phyloP scores from a whole-genome alignment of 2,329 filamentous ascomycete species.

The Stenocarpella maydis region DNA sequence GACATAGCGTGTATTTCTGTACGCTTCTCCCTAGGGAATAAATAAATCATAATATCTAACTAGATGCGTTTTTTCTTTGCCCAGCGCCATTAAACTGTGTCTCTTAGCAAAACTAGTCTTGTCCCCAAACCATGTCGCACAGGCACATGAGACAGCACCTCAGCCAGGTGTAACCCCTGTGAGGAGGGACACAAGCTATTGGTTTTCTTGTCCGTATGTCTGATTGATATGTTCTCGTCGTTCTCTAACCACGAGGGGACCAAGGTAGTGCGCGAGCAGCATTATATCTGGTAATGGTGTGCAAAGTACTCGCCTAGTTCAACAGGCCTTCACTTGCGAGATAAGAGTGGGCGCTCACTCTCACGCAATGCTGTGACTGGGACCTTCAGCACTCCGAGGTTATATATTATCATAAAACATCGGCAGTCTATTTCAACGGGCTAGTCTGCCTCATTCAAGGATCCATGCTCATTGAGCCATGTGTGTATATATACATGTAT shows the following conservation, averaged over 20 bases:
- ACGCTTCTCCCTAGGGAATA: neutral
- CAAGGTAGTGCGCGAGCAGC: neutral
- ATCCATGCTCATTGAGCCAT: slow-evolving; percentile 5
- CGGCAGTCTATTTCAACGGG: neutral
- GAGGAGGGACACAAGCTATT: neutral
- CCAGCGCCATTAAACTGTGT: neutral
- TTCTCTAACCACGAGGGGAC: neutral
- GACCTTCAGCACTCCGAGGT: neutral
- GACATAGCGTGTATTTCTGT: neutral
- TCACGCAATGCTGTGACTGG: too few species aligned
- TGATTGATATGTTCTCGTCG: neutral
- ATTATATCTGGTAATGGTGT: neutral
- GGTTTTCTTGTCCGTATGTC: neutral
- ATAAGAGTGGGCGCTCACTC: neutral
- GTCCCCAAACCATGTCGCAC: neutral
- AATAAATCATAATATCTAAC: slow-evolving; percentile 31
- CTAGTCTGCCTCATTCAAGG: neutral
- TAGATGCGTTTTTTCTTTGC: neutral
- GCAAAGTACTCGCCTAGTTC: neutral
- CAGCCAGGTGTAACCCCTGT: too few species aligned
- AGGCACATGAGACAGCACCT: neutral
- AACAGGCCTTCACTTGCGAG: too few species aligned
- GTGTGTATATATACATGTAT: neutral
- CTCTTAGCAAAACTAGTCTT: neutral
- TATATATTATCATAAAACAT: neutral